Conservation (phyloP, 768 basidiomycete species). For the Krasilnikovozyma curviuscula region DNA sequence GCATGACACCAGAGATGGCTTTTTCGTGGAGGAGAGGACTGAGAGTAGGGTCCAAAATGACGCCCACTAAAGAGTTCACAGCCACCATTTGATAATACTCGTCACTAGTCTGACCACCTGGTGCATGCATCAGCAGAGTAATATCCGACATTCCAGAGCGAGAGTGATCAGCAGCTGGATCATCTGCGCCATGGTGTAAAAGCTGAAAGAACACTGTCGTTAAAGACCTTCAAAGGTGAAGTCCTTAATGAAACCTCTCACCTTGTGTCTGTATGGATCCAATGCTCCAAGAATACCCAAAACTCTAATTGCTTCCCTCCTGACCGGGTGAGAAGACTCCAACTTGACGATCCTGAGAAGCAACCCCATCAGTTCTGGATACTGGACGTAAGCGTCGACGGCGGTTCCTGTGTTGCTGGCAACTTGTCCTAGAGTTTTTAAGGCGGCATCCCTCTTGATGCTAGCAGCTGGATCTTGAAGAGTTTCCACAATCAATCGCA, state of each 20-base stretch:
- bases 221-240: neutral
- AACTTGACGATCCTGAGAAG: slow-evolving; percentile 68
- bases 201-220: slow-evolving; percentile 18
- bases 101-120: slow-evolving; percentile 42
- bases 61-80: slow-evolving; percentile 63
- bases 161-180: slow-evolving; percentile 44
- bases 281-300: slow-evolving; percentile 88
- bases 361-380: slow-evolving; percentile 73
- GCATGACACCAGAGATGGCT: slow-evolving; percentile 94
- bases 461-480: slow-evolving; percentile 42
- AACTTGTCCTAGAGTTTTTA: slow-evolving; percentile 83
- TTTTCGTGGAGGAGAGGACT: slow-evolving; percentile 62
- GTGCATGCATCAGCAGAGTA: slow-evolving; percentile 27
- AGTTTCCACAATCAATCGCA: slow-evolving; percentile 72
- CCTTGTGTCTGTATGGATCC: slow-evolving; percentile 89
- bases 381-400: slow-evolving; percentile 69
- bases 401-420: slow-evolving; percentile 93
- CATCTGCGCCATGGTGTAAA: slow-evolving; percentile 34
- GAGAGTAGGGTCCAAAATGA: slow-evolving; percentile 74
- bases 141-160: slow-evolving; percentile 30
- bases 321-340: slow-evolving; percentile 43
- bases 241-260: slow-evolving; percentile 22
- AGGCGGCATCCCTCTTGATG: slow-evolving; percentile 72
- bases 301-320: slow-evolving; percentile 81
- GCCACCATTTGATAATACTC: slow-evolving; percentile 97